Conservation (phyloP, 2,329 filamentous ascomycete genomes). For the Sporothrix phasma region DNA sequence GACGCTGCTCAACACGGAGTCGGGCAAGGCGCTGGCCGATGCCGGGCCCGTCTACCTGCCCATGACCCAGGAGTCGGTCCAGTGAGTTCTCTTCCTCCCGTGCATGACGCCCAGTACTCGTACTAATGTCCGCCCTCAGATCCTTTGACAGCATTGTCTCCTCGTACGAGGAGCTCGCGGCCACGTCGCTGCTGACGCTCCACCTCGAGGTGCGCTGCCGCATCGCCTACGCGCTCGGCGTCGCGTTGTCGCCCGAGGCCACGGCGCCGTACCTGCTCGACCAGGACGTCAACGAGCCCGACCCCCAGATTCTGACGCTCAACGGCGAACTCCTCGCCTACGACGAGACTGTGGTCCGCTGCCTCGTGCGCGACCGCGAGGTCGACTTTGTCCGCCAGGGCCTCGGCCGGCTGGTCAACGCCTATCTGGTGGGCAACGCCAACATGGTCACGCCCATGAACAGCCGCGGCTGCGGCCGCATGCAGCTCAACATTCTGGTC, state of each 20-base stretch:
- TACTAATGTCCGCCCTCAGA: constrained; percentile 30
- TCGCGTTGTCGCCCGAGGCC: constrained; percentile 46
- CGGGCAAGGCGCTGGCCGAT: constrained; percentile 47
- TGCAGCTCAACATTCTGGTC: constrained; percentile 90
- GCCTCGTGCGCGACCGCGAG: constrained; percentile 57
- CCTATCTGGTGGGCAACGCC: constrained; percentile 64
- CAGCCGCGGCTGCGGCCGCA: constrained; percentile 66
- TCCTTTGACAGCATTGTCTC: constrained; percentile 80
- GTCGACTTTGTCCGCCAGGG: constrained; percentile 66
- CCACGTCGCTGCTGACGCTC: constrained; percentile 70
- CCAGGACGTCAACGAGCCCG: constrained; percentile 65
- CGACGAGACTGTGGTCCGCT: constrained; percentile 68
- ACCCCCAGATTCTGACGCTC: constrained; percentile 69
- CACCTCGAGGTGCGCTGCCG: constrained; percentile 84
- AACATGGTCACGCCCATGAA: constrained; percentile 74
- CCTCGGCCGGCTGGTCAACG: constrained; percentile 67
- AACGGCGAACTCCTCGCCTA: constrained; percentile 79
- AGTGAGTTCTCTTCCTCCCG: constrained; percentile 34
- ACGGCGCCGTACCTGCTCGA: constrained; percentile 55
- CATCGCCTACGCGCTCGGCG: constrained; percentile 67
- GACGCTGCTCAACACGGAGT: constrained; percentile 62
- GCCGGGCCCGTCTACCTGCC: constrained; percentile 69
- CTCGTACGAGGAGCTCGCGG: constrained; percentile 72
- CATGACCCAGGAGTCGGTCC: constrained; percentile 73
- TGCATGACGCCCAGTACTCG: too few relatives aligned